Conservation (phyloP, 2,329 filamentous ascomycete species). For the Trichoderma simmonsii region DNA sequence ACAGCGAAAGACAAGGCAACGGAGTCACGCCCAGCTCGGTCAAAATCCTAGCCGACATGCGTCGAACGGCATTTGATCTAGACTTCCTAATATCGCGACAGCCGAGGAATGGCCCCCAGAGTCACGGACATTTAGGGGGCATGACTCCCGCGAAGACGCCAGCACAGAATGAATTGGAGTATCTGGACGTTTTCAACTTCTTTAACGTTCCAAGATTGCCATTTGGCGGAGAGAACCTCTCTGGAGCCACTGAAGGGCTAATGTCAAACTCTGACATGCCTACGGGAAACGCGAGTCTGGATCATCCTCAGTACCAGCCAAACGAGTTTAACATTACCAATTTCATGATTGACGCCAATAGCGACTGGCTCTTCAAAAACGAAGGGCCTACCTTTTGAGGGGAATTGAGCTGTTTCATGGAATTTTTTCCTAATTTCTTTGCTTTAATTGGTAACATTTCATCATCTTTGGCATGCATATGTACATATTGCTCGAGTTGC, state of each 20-base stretch:
- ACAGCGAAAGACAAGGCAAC: slow-evolving; percentile 71
- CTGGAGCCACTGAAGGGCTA: slow-evolving; percentile 22
- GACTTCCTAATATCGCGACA: slow-evolving; percentile 87
- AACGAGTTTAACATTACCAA: slow-evolving; percentile 77
- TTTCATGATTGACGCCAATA: slow-evolving; percentile 70
- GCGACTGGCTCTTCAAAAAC: slow-evolving; percentile 70
- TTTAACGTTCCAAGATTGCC: slow-evolving; percentile 83
- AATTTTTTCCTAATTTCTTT: not conserved
- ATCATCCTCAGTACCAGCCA: slow-evolving; percentile 24
- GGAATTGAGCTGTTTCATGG: not conserved
- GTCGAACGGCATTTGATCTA: slow-evolving; percentile 82
- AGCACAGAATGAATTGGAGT: slow-evolving; percentile 79
- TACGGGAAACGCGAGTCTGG: slow-evolving; percentile 27
- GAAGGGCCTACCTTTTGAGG: slow-evolving; percentile 34
- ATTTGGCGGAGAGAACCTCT: slow-evolving; percentile 39
- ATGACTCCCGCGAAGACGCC: slow-evolving; percentile 64
- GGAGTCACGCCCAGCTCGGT: slow-evolving; percentile 78
- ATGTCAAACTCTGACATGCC: slow-evolving; percentile 28
- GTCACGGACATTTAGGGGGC: slow-evolving; percentile 47
- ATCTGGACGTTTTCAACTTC: slow-evolving; percentile 89
- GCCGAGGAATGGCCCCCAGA: slow-evolving; percentile 49
- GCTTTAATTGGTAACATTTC: not conserved
- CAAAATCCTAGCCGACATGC: slow-evolving; percentile 86
- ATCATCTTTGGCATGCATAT: not conserved
- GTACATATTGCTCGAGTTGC: not conserved